Conservation (phyloP, 139 green algal genomes). For the Zygnema circumcarinatum region DNA sequence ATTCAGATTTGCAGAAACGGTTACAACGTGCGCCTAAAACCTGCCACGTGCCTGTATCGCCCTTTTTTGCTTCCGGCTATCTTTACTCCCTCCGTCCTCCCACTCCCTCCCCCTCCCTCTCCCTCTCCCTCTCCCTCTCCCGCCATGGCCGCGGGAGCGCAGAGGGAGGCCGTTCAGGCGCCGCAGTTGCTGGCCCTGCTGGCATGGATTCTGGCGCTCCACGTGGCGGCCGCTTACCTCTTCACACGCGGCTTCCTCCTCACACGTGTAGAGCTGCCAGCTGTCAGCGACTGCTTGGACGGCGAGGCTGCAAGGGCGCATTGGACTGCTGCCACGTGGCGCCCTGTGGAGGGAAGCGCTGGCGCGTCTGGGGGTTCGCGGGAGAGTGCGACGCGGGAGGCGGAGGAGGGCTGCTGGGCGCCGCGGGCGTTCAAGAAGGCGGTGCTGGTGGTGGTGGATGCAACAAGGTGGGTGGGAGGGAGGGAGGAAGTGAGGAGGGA, state of each 20-base stretch:
- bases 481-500: background rate
- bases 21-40: too few relatives aligned
- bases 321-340: too few relatives aligned
- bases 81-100: too few relatives aligned
- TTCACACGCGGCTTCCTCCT: conserved; percentile 86
- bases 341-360: background rate
- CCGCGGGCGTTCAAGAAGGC: conserved; percentile 35
- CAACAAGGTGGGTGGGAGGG: conserved; percentile 16
- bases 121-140: too few relatives aligned
- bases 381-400: background rate
- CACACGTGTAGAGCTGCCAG: conserved; percentile 76
- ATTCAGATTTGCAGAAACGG: too few relatives aligned
- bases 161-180: background rate
- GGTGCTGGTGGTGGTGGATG: conserved; percentile 46
- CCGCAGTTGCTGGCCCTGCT: conserved; percentile 40
- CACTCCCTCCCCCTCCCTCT: too few relatives aligned
- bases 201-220: conserved; percentile 35
- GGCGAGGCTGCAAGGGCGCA: too few relatives aligned
- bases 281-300: conserved; percentile 54
- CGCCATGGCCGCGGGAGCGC: background rate
- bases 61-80: too few relatives aligned
- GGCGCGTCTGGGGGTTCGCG: background rate
- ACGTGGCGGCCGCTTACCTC: conserved; percentile 48
- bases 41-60: too few relatives aligned
- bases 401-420: background rate